A percentile compares a stretch with the other conserved stretches of the same genome.
These are phyloP conservation scores for Candida ponderosae DNA, from an alignment of 805 yeast species.

Conservation along the genomic window DNA sequence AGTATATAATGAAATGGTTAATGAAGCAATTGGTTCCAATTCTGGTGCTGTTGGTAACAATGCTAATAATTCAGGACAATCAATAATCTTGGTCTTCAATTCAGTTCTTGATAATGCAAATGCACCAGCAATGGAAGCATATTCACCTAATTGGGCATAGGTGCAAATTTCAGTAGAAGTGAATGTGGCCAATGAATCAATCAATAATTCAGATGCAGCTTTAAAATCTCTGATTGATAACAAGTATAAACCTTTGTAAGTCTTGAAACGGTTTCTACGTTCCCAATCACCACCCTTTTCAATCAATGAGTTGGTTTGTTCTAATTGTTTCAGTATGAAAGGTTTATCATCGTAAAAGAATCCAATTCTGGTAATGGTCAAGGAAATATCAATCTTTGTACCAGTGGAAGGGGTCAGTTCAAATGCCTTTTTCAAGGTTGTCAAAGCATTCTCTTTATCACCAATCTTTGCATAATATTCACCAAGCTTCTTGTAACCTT, in stretches of 20 bases:
- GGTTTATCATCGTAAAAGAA: slow-evolving; percentile 76
- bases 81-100: slow-evolving; percentile 76
- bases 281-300: slow-evolving; percentile 99
- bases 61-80: slow-evolving; percentile 88
- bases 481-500: slow-evolving; percentile 72
- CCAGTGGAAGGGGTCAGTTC: slow-evolving; percentile 83
- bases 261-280: slow-evolving; percentile 89
- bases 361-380: slow-evolving; percentile 83
- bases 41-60: slow-evolving; percentile 63
- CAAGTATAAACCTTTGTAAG: slow-evolving; percentile 78
- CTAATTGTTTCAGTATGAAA: slow-evolving; percentile 64
- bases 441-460: slow-evolving; percentile 63
- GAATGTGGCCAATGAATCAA: slow-evolving; percentile 90
- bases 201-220: slow-evolving; percentile 78
- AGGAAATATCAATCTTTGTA: slow-evolving; percentile 75
- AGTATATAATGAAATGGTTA: slow-evolving; percentile 81
- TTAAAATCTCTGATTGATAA: slow-evolving; percentile 80
- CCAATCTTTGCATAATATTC: slow-evolving; percentile 84
- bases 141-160: slow-evolving; percentile 84
- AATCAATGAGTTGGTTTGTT: slow-evolving; percentile 63
- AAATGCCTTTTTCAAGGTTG: slow-evolving; percentile 62
- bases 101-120: slow-evolving; percentile 77
- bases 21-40: slow-evolving; percentile 71
- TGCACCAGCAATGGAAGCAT: slow-evolving; percentile 84
- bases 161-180: slow-evolving; percentile 86